phyloP scores from a whole-genome alignment of 805 yeast genomes.

The Metschnikowia kunwiensis region DNA sequence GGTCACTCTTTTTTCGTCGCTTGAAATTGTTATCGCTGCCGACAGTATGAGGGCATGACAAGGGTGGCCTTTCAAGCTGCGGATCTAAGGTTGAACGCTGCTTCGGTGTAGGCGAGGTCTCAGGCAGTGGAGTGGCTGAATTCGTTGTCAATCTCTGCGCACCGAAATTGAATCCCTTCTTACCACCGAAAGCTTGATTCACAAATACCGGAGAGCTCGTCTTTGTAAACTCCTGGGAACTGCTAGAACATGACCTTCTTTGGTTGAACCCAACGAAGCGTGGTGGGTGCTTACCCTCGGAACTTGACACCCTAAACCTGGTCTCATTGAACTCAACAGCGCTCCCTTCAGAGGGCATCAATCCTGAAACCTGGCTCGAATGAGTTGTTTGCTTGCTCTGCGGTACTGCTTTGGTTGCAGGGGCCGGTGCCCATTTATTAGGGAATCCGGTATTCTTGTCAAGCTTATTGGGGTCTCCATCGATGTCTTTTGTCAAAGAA shows the following conservation, averaged over 20 bases:
- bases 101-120: too few relatives aligned
- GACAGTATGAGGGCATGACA: not conserved
- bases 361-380: too few relatives aligned
- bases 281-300: too few relatives aligned
- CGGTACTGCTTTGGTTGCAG: too few relatives aligned
- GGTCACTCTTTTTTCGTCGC: constrained; percentile 9
- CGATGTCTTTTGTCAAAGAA: not conserved
- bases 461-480: not conserved
- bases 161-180: not conserved
- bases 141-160: not conserved
- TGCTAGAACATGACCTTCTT: constrained; percentile 3
- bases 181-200: constrained; percentile 1
- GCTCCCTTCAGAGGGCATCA: too few relatives aligned
- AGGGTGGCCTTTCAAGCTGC: too few relatives aligned
- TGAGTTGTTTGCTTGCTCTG: too few relatives aligned
- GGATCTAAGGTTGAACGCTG: too few relatives aligned
- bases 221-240: not conserved
- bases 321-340: too few relatives aligned
- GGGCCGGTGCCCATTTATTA: too few relatives aligned
- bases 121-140: too few relatives aligned
- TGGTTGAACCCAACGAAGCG: constrained; percentile 1
- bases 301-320: too few relatives aligned
- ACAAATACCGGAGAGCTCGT: not conserved
- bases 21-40: constrained; percentile 10
- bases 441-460: not conserved